phyloP scores from a whole-genome alignment of 768 basidiomycete genomes.

The Butyriboletus loyo region DNA sequence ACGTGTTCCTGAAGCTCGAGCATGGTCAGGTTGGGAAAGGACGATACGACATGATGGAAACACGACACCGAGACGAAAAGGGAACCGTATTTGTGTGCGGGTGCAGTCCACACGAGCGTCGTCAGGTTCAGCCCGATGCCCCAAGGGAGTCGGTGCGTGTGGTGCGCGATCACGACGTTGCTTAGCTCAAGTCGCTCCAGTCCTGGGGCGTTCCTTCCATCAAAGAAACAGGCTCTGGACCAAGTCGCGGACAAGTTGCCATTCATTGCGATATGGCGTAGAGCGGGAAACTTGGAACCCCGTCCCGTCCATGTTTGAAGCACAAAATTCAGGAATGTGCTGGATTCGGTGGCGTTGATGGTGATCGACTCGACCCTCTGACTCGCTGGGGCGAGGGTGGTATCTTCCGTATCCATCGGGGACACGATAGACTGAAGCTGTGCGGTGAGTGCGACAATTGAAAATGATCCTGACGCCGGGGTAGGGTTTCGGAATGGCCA shows the following conservation, averaged over 20 bases:
- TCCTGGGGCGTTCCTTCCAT: constrained; percentile 11
- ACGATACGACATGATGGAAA: constrained; percentile 18
- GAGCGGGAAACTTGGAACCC: constrained; percentile 9
- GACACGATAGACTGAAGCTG: constrained; percentile 18
- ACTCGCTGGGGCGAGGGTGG: constrained; percentile 1
- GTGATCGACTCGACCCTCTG: constrained; percentile 14
- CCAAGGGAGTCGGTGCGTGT: constrained; percentile 7
- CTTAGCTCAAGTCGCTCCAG: constrained; percentile 16
- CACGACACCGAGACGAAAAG: constrained; percentile 12
- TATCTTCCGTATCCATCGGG: neutral
- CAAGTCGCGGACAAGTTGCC: constrained; percentile 17
- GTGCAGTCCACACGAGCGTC: constrained; percentile 23
- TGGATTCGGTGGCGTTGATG: constrained; percentile 15
- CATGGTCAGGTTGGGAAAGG: constrained; percentile 18
- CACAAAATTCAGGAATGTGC: constrained; percentile 16
- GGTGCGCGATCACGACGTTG: constrained; percentile 16
- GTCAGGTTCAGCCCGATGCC: constrained; percentile 15
- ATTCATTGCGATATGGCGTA: constrained; percentile 9
- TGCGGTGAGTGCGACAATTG: constrained; percentile 11
- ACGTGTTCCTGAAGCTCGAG: constrained; percentile 19
- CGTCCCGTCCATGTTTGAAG: constrained; percentile 18
- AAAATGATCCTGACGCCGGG: constrained; percentile 5
- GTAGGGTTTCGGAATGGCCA: constrained; percentile 17
- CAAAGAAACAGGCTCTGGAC: constrained; percentile 20
- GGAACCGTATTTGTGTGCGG: constrained; percentile 3